phyloP scores from a whole-genome alignment of 805 yeast genomes.

The Ogataea neopini region DNA sequence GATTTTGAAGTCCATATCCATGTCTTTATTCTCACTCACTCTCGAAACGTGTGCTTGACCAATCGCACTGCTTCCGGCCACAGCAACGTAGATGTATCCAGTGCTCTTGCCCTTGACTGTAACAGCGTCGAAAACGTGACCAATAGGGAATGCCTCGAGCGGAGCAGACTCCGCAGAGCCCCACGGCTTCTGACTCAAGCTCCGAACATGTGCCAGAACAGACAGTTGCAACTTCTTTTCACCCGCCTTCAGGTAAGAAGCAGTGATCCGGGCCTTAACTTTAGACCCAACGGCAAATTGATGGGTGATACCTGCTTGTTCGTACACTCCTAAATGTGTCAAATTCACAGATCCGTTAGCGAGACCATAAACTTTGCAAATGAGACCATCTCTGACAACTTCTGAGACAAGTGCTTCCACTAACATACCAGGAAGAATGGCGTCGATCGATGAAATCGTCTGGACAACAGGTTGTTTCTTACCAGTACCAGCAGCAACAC shows the following conservation, averaged over 20 bases:
- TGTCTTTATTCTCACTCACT: conserved; percentile 48
- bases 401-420: conserved; percentile 73
- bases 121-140: conserved; percentile 64
- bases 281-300: conserved; percentile 67
- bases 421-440: conserved; percentile 81
- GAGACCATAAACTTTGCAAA: conserved; percentile 73
- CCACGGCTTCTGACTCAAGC: conserved; percentile 26
- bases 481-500: conserved; percentile 44
- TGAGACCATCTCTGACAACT: conserved; percentile 59
- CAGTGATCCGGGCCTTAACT: conserved; percentile 70
- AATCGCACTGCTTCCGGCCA: conserved; percentile 50
- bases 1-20: conserved; percentile 50
- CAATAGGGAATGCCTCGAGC: conserved; percentile 72
- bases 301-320: conserved; percentile 51
- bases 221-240: conserved; percentile 67
- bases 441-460: conserved; percentile 70
- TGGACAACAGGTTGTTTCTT: conserved; percentile 52
- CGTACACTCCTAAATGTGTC: conserved; percentile 58
- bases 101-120: conserved; percentile 61
- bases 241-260: conserved; percentile 48
- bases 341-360: conserved; percentile 69
- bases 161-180: conserved; percentile 37
- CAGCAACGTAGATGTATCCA: conserved; percentile 54
- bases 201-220: conserved; percentile 53
- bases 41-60: conserved; percentile 85